These are phyloP conservation scores for Ophiostoma sp. DNA, from an alignment of 2,329 filamentous ascomycete species.

Conservation along the genomic window DNA sequence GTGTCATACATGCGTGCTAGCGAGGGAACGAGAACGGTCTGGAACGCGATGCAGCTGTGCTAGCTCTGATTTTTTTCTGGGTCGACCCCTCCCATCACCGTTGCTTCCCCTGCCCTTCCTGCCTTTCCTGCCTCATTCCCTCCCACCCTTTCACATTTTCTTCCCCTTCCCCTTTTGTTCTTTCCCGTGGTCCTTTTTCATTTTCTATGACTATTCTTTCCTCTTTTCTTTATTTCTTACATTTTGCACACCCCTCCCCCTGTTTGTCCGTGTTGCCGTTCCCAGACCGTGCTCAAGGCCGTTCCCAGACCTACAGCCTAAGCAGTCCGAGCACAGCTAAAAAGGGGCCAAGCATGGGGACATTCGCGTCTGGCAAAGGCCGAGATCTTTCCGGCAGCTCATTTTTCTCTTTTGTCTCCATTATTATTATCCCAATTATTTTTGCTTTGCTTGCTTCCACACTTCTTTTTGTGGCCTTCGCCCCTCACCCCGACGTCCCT, in stretches of 20 bases:
- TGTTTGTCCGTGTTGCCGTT: constrained; percentile 3
- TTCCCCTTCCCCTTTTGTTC: background rate
- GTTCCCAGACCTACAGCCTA: constrained; percentile 15
- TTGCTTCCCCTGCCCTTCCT: background rate
- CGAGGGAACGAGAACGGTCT: constrained; percentile 19
- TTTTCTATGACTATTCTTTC: background rate
- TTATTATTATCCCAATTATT: background rate
- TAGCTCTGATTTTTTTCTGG: constrained; percentile 15
- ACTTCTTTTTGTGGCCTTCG: background rate
- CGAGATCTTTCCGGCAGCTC: background rate
- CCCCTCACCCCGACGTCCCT: background rate
- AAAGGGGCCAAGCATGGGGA: background rate
- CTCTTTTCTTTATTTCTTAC: background rate
- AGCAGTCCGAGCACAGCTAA: background rate
- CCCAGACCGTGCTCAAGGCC: background rate
- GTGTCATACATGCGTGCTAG: constrained; percentile 18
- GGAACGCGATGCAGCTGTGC: constrained; percentile 8
- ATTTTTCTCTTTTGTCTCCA: background rate
- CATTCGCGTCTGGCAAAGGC: background rate
- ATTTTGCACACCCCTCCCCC: background rate
- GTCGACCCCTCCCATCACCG: background rate
- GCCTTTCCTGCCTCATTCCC: background rate
- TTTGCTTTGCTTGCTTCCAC: background rate
- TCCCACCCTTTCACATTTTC: background rate
- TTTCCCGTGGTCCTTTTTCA: background rate